phyloP scores from a whole-genome alignment of 2,329 filamentous ascomycete species.

The Lachnellula willkommii region DNA sequence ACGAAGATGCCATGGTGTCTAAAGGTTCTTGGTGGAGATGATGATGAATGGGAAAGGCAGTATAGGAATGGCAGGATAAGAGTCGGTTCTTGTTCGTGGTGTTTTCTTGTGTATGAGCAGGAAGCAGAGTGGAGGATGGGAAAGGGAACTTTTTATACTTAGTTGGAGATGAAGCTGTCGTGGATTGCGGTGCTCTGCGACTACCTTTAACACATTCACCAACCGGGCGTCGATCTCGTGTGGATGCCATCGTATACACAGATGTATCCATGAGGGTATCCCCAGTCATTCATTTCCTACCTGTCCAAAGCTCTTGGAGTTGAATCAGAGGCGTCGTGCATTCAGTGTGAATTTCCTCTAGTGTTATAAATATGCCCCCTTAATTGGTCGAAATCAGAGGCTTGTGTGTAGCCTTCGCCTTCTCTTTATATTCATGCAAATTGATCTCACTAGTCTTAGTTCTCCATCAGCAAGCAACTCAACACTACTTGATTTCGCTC shows the following conservation, averaged over 20 bases:
- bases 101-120: no score
- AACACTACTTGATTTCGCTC: slow-evolving; percentile 9
- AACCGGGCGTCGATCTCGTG: no score
- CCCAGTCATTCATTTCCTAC: no score
- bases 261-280: no score
- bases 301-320: no score
- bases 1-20: not conserved
- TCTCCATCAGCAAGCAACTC: slow-evolving; percentile 1
- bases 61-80: not conserved
- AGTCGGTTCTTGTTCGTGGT: not conserved
- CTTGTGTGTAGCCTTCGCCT: not conserved
- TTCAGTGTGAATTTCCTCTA: not conserved
- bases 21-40: not conserved
- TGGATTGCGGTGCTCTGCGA: no score
- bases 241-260: no score
- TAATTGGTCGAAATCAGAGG: not conserved
- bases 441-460: slow-evolving; percentile 1
- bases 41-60: not conserved
- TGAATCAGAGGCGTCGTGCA: no score
- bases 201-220: no score
- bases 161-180: no score
- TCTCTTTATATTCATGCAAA: not conserved
- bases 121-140: no score
- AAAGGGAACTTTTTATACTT: no score
- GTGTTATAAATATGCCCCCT: slow-evolving; percentile 1